phyloP scores from a whole-genome alignment of 1,284 basidiomycete genomes.

The Irpex sp. region DNA sequence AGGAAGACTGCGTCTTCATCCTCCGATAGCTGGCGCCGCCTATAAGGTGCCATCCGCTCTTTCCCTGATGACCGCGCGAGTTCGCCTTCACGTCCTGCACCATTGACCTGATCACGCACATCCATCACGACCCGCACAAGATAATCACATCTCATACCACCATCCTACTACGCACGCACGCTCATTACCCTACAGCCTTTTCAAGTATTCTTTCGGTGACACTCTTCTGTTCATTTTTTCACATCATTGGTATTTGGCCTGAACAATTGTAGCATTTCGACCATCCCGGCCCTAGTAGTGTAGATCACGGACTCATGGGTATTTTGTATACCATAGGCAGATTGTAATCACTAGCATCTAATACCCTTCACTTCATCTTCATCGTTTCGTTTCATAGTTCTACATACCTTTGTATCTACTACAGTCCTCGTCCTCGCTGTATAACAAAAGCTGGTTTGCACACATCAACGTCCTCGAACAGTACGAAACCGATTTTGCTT shows the following conservation, averaged over 20 bases:
- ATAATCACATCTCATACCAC: slow-evolving; percentile 10
- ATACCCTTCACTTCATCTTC: slow-evolving; percentile 13
- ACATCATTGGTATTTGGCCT: slow-evolving; percentile 21
- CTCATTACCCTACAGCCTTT: slow-evolving; percentile 19
- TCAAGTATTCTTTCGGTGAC: slow-evolving; percentile 7
- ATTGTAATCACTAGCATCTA: slow-evolving; percentile 19
- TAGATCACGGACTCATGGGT: slow-evolving; percentile 22
- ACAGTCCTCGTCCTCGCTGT: slow-evolving; percentile 4
- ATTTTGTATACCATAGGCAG: slow-evolving; percentile 22
- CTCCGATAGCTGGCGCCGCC: slow-evolving; percentile 46
- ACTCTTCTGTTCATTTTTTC: slow-evolving; percentile 15
- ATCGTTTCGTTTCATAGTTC: slow-evolving; percentile 10
- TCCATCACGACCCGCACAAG: slow-evolving; percentile 19
- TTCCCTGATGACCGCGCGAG: not conserved
- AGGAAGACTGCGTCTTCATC: slow-evolving; percentile 26
- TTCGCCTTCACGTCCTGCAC: slow-evolving; percentile 19
- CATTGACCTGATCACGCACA: slow-evolving; percentile 20
- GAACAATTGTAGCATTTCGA: slow-evolving; percentile 33
- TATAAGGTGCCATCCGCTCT: slow-evolving; percentile 22
- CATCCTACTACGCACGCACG: slow-evolving; percentile 2
- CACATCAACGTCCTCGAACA: slow-evolving; percentile 8
- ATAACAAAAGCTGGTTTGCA: slow-evolving; percentile 4
- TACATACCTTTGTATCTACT: slow-evolving; percentile 18
- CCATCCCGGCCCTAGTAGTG: slow-evolving; percentile 14
- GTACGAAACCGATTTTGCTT: not conserved